phyloP scores from a whole-genome alignment of 2,329 filamentous ascomycete genomes.

The Colletotrichum siamense region DNA sequence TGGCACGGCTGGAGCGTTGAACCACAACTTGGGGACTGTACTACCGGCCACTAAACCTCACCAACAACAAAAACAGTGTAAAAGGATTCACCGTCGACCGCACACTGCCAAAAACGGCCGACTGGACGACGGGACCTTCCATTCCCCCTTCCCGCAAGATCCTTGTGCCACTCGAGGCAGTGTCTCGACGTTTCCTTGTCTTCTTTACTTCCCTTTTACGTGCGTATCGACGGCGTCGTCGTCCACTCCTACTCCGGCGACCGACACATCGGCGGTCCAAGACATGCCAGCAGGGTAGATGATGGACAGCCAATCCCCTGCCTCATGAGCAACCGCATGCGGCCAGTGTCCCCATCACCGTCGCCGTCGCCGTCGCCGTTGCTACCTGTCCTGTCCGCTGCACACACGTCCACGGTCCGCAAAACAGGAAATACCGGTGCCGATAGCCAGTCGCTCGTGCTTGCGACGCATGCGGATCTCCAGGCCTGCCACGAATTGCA shows the following conservation, averaged over 20 bases:
- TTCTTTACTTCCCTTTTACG: not conserved
- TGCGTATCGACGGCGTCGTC: not conserved
- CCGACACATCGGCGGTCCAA: not conserved
- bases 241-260: not conserved
- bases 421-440: not conserved
- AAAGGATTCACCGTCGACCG: not conserved
- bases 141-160: not conserved
- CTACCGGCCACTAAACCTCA: not conserved
- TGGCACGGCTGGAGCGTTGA: not conserved
- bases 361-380: not conserved
- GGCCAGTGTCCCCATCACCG: not conserved
- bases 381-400: not conserved
- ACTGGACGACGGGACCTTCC: not conserved
- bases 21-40: constrained; percentile 3
- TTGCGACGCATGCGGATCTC: not conserved
- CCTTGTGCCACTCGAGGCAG: not conserved
- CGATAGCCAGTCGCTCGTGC: not conserved
- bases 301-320: not conserved
- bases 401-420: not conserved
- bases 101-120: not conserved
- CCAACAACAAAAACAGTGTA: not conserved
- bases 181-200: not conserved
- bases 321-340: not conserved
- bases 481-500: not conserved
- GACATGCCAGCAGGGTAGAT: not conserved